Percentiles rank a stretch among this genome's conserved stretches.
phyloP scores from a whole-genome alignment of 1,284 basidiomycete species.

The Rhodotorula sp. region DNA sequence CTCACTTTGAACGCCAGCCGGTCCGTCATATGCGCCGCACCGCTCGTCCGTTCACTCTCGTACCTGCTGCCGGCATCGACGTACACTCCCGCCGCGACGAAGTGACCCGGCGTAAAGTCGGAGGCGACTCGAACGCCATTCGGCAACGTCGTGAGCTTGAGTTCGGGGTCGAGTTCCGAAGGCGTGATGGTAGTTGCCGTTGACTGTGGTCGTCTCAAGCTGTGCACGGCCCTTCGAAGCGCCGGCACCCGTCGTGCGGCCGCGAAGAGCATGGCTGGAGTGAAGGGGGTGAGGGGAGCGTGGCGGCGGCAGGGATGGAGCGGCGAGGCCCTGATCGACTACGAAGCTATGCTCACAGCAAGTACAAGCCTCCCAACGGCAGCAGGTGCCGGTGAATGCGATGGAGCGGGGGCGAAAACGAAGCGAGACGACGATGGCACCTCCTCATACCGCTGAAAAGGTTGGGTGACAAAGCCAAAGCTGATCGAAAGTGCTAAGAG shows the following conservation, averaged over 20 bases:
- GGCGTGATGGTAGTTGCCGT: conserved; percentile 23
- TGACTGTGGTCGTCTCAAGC: neutral
- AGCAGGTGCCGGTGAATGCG: no score
- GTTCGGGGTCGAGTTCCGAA: conserved; percentile 22
- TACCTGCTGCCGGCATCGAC: conserved; percentile 92
- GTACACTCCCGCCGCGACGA: conserved; percentile 89
- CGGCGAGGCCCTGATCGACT: neutral
- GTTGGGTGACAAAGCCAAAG: no score
- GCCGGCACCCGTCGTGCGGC: neutral
- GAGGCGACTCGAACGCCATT: conserved; percentile 92
- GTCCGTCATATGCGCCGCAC: conserved; percentile 88
- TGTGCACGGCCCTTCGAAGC: neutral
- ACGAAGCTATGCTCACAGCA: no score
- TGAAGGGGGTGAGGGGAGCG: neutral
- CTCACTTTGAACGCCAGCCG: conserved; percentile 93
- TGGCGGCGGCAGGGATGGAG: neutral
- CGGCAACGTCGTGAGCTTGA: conserved; percentile 72
- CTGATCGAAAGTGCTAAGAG: no score
- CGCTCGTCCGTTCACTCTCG: conserved; percentile 72
- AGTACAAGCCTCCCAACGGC: no score
- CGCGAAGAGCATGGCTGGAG: conserved; percentile 3
- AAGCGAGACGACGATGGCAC: no score
- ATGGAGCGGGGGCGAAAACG: no score
- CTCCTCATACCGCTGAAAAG: no score
- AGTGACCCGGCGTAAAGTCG: conserved; percentile 87